Base-by-base conservation (phyloP, 179 eudicot genomes). In the Actinidia polygama region DNA sequence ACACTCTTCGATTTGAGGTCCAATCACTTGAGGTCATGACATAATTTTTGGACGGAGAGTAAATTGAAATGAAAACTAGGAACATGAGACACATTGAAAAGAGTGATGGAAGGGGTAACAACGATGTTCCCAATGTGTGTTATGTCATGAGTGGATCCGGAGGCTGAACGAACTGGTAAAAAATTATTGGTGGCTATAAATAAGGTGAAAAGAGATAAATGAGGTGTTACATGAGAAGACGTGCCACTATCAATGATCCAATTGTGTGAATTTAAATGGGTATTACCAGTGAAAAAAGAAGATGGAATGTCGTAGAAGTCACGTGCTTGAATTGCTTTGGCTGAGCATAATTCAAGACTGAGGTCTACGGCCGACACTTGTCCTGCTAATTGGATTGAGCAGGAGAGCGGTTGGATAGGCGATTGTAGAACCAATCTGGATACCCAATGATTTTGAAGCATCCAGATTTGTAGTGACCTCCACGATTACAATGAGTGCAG, bases 11-110 rank as follows among this genome's bases (percentile, higher is more conserved):
- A 75, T 23, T 23, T 24, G 7, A 53, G 64, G 79, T 54, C 66
- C 79, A 61, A 7, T 6, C 66, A 61, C 21, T 75, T 54, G 9
- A 75, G 61, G 10, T 75, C 61, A 49, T 19, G 78, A 15, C 63
- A 8, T 54, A 75, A 54, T 54, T 75, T 75, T n/a, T n/a, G 40
- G 7, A 75, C 64, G 10, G n/a, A 75, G 3, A 75, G 9, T 26
- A 75, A 54, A 75, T 75, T 75, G 36, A 50, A 75, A n/a, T 9
- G 44, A 75, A 75, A 75, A 6, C 49, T 68, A 36, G 44, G 78
- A n/a, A 54, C 47, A 54, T 75, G 78, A 3, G 44, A 53, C 9
- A 75, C 78, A 75, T 75, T 50, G 40, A 68, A 44, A 12, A 68
- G 49, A 40, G 73, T 68, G n/a, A 36, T 68, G 49, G 73, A 68